These are phyloP conservation scores for Physocladia obscura DNA, from an alignment of 192 early-diverging fungal species.

Conservation along the genomic window DNA sequence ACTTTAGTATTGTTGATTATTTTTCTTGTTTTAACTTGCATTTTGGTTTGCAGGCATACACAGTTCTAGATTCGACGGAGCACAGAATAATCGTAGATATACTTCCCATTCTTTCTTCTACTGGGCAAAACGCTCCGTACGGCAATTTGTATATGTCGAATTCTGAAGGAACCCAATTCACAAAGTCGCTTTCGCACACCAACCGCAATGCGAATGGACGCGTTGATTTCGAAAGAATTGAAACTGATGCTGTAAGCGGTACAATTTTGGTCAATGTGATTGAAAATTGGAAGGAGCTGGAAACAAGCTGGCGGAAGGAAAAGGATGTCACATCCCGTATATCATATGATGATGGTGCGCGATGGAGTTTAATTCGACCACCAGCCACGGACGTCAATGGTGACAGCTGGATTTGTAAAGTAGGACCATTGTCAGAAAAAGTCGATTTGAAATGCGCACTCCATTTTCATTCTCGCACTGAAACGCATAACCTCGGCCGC, in stretches of 20 bases:
- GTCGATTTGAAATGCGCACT: conserved; percentile 62
- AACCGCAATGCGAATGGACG: conserved; percentile 73
- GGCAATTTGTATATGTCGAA: conserved; percentile 83
- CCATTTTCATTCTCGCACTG: conserved; percentile 84
- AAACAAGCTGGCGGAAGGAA: conserved; percentile 28
- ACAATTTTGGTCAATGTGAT: conserved; percentile 86
- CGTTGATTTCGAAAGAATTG: conserved; percentile 89
- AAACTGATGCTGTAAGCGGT: conserved; percentile 68
- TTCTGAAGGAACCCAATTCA: conserved; percentile 86
- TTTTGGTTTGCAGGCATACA: conserved; percentile 74
- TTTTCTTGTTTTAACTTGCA: background rate
- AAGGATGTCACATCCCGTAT: conserved; percentile 73
- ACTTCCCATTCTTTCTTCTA: conserved; percentile 33
- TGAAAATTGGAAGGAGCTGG: conserved; percentile 69
- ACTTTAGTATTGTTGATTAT: background rate
- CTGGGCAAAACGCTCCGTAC: conserved; percentile 36
- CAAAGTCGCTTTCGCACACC: conserved; percentile 72
- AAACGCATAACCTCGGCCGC: conserved; percentile 61
- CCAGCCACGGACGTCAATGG: conserved; percentile 62
- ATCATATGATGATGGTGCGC: conserved; percentile 83
- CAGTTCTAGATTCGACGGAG: conserved; percentile 78
- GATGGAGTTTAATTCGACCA: conserved; percentile 71
- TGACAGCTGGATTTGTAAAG: conserved; percentile 55
- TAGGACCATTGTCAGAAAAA: conserved; percentile 27
- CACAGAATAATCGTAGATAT: conserved; percentile 78